phyloP scores from a whole-genome alignment of 1,284 basidiomycete genomes.

The Cryptococcus sp. region DNA sequence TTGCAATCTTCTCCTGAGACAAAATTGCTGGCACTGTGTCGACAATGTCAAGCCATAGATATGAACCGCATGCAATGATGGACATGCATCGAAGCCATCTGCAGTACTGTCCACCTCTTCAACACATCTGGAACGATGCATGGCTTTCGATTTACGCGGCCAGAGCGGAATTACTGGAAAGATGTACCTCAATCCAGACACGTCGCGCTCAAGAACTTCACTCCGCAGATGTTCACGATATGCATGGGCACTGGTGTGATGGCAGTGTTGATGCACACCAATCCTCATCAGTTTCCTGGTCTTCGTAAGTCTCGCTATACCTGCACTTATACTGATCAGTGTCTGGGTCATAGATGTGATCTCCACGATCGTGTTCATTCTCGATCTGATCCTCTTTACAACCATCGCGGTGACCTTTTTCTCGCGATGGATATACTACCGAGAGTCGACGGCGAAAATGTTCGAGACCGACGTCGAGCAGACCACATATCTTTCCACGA shows the following conservation, averaged over 20 bases:
- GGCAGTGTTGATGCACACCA: slow-evolving; percentile 18
- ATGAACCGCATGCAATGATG: too few species aligned
- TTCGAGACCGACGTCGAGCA: slow-evolving; percentile 26
- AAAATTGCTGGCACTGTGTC: too few species aligned
- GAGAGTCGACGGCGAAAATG: slow-evolving; percentile 13
- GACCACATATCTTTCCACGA: slow-evolving; percentile 22
- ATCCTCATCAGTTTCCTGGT: slow-evolving; percentile 24
- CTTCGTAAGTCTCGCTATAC: slow-evolving; percentile 13
- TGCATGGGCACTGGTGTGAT: slow-evolving; percentile 30
- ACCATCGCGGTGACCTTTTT: slow-evolving; percentile 15
- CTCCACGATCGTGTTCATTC: slow-evolving; percentile 17
- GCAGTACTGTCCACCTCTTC: too few species aligned
- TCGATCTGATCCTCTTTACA: slow-evolving; percentile 21
- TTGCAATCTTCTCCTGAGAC: too few species aligned
- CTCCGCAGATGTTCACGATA: slow-evolving; percentile 23
- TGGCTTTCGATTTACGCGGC: too few species aligned
- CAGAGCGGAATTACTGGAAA: slow-evolving; percentile 21
- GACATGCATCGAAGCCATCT: too few species aligned
- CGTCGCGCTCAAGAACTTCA: slow-evolving; percentile 16
- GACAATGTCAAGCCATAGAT: too few species aligned
- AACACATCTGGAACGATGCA: too few species aligned
- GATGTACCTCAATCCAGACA: slow-evolving; percentile 15
- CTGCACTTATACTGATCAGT: neutral
- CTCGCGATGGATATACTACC: slow-evolving; percentile 19
- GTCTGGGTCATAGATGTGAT: slow-evolving; percentile 14